Percentiles rank a stretch among this genome's conserved stretches.
These are phyloP conservation scores for Hortiboletus flavorubellus DNA, from an alignment of 768 basidiomycete genomes.

Conservation along the genomic window DNA sequence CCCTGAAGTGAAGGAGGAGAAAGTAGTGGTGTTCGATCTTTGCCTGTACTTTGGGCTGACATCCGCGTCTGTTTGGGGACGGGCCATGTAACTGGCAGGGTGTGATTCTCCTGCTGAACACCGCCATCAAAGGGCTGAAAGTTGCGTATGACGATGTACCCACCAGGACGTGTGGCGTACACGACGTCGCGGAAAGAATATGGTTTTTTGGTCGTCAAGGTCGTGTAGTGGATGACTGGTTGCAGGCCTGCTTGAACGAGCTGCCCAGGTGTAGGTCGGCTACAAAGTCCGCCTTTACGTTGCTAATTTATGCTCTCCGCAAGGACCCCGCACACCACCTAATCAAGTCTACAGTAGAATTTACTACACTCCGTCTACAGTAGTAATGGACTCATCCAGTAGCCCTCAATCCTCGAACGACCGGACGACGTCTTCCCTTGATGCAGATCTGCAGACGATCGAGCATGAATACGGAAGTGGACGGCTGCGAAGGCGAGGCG, in stretches of 20 bases:
- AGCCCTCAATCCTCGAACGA: constrained; percentile 14
- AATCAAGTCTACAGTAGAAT: neutral
- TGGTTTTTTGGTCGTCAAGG: constrained; percentile 8
- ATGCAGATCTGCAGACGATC: constrained; percentile 27
- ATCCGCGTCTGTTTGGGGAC: constrained; percentile 31
- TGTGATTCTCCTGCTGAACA: constrained; percentile 12
- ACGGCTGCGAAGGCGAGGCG: constrained; percentile 21
- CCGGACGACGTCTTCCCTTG: constrained; percentile 19
- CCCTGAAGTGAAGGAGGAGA: constrained; percentile 33
- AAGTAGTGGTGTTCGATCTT: constrained; percentile 43
- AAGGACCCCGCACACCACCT: constrained; percentile 23
- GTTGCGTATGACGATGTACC: constrained; percentile 6
- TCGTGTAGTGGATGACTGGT: constrained; percentile 10
- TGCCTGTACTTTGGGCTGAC: constrained; percentile 32
- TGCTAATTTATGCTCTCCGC: constrained; percentile 15
- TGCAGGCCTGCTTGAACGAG: neutral
- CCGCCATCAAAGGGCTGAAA: constrained; percentile 1
- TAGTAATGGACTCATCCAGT: neutral
- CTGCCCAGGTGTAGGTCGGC: neutral
- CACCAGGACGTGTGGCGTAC: constrained; percentile 9
- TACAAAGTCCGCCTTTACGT: constrained; percentile 17
- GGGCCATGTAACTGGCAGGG: constrained; percentile 27
- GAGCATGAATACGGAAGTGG: constrained; percentile 31
- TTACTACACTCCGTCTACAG: neutral
- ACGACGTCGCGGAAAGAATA: constrained; percentile 8